These are phyloP conservation scores for Dalbergia cultrata DNA, from an alignment of 306 rosid species.

Conservation along the genomic window DNA sequence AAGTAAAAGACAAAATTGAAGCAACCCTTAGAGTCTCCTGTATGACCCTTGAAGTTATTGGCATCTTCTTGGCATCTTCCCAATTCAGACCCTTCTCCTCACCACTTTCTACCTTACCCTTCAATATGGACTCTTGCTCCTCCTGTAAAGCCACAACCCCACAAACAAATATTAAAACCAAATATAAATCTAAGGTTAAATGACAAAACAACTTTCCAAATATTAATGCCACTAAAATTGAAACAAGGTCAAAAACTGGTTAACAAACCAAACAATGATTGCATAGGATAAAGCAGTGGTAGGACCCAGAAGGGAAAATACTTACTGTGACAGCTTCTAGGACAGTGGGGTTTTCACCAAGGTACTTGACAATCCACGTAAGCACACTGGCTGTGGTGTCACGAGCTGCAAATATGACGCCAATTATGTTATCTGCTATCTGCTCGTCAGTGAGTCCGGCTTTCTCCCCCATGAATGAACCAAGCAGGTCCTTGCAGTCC, in stretches of 20 bases:
- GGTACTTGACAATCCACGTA: slow-evolving; percentile 92
- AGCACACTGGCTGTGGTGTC: slow-evolving; percentile 97
- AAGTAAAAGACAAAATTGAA: slow-evolving; percentile 88
- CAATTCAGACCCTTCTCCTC: slow-evolving; percentile 69
- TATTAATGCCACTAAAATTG: slow-evolving; percentile 11
- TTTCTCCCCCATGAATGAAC: slow-evolving; percentile 85
- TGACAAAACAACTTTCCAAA: slow-evolving; percentile 1
- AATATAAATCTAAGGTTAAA: not conserved
- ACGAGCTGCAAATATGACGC: slow-evolving; percentile 95
- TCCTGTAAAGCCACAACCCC: slow-evolving; percentile 53
- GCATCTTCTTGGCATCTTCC: slow-evolving; percentile 89
- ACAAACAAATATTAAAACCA: not conserved
- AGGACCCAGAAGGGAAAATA: slow-evolving; percentile 38
- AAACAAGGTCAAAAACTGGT: not conserved
- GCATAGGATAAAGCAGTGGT: slow-evolving; percentile 12
- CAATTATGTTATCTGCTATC: slow-evolving; percentile 91
- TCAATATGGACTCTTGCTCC: slow-evolving; percentile 78
- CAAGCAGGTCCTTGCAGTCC: slow-evolving; percentile 73
- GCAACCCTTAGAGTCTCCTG: slow-evolving; percentile 96
- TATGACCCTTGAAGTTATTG: slow-evolving; percentile 81
- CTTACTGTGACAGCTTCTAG: slow-evolving; percentile 90
- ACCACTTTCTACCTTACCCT: slow-evolving; percentile 56
- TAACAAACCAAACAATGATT: slow-evolving; percentile 12
- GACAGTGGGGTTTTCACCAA: slow-evolving; percentile 81
- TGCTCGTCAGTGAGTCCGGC: slow-evolving; percentile 89